Evolutionary conservation across 148 eudicot species (phyloP).

Genomic region (Vaccinium vitisidaea): DNA sequence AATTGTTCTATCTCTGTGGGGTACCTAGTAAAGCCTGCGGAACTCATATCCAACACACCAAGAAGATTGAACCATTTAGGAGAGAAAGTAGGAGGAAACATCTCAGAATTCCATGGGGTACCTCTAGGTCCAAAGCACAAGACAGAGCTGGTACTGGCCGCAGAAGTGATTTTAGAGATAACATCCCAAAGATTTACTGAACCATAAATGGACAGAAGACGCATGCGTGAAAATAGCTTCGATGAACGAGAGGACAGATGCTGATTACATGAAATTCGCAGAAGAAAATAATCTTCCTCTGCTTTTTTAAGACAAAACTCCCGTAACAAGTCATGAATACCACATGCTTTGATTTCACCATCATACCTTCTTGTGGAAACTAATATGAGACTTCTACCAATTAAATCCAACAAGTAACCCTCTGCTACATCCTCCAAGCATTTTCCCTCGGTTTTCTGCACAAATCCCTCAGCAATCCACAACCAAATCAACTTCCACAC

Average conservation of each 20-base stretch:
- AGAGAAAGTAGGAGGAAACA: background rate
- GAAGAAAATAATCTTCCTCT: conserved; percentile 27
- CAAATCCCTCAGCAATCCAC: conserved; percentile 52
- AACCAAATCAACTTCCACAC: conserved; percentile 24
- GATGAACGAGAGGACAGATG: background rate
- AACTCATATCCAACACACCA: conserved; percentile 14
- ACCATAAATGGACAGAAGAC: background rate
- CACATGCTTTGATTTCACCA: conserved; percentile 28
- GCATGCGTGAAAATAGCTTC: background rate
- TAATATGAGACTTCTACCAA: conserved; percentile 30
- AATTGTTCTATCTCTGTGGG: background rate
- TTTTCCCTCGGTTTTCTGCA: background rate
- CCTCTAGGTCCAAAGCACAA: background rate
- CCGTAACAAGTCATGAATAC: conserved; percentile 39
- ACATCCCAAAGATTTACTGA: background rate
- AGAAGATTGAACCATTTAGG: conserved; percentile 15
- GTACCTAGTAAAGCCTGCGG: background rate
- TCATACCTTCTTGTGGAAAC: conserved; percentile 19
- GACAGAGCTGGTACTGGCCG: background rate
- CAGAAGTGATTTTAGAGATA: background rate
- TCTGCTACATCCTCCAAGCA: conserved; percentile 22
- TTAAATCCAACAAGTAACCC: conserved; percentile 36
- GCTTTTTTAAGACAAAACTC: conserved; percentile 35
- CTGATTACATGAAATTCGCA: background rate
- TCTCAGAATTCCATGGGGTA: background rate